A percentile compares a stretch with the other conserved stretches of the same genome.
These are phyloP conservation scores for Carex littledalei DNA, from an alignment of 176 grass and related monocot genomes.

Conservation along the genomic window DNA sequence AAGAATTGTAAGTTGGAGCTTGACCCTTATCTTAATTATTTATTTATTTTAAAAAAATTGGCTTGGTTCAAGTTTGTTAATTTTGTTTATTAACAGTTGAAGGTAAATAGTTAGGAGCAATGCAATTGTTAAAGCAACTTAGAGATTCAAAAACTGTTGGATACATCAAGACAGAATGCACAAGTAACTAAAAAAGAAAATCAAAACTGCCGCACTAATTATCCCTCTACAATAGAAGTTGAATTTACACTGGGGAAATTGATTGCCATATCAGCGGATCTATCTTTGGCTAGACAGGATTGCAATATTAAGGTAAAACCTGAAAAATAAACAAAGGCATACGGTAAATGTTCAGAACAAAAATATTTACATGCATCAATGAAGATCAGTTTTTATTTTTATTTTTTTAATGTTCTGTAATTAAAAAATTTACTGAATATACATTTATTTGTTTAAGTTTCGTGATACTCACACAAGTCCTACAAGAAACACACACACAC, in stretches of 20 bases:
- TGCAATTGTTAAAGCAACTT: no score
- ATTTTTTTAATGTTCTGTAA: background rate
- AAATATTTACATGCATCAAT: background rate
- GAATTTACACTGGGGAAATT: conserved; percentile 13
- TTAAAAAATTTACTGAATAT: background rate
- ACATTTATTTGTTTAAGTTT: background rate
- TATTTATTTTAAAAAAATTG: no score
- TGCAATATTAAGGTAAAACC: background rate
- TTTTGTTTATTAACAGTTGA: no score
- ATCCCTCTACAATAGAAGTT: conserved; percentile 1
- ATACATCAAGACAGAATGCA: background rate
- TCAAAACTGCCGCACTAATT: conserved; percentile 1
- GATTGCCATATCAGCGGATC: background rate
- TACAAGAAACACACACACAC: background rate
- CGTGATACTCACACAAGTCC: background rate
- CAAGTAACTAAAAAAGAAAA: background rate
- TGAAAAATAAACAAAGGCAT: background rate
- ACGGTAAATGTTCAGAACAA: background rate
- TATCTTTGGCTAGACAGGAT: background rate
- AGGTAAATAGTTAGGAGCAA: no score
- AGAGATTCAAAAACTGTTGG: no score
- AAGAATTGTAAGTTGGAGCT: no score
- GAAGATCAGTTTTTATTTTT: background rate
- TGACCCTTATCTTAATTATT: no score
- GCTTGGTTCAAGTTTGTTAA: no score